Evolutionary conservation across 768 basidiomycete species (phyloP), one percentile per base, ranked within the genome.

Genomic region (Rhodosporidiobolus odoratus): DNA sequence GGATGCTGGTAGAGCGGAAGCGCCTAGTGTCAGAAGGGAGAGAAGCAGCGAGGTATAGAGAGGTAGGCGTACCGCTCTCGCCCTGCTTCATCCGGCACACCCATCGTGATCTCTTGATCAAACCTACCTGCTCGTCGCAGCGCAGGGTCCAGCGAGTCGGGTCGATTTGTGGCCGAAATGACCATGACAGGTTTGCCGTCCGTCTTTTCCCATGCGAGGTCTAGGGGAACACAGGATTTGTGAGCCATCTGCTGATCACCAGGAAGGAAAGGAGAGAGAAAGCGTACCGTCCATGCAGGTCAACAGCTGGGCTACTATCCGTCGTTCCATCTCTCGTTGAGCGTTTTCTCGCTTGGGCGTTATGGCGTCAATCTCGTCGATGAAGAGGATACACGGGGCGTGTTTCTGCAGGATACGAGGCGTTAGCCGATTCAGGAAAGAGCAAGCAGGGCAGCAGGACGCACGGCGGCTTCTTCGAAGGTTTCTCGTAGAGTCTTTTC

Each of bases 321-420:
- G 85, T 54, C 94, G 82, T 77, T 98, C 96, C 96, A 97, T 98
- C 81, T 98, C 96, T 66, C 95, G 84, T 77, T 99, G 96, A 0
- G 96, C 95, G 75, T 90, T 97, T 80, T 99, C 96, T 69, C 96
- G 83, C 81, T 98, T 99, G 0, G 93, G 93, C 0, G 94, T 97
- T 71, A 99, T 94, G 12, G 94, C 92, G 77, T 98, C 94, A 27
- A 98, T 96, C 78, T 98, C 96, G 78, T 99, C 95, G 53, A 99
- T 91, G 81, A 98, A 98, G 15, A 99, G 80, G 2, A 99, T 82
- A 76, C 93, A 96, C 0, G 94, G 96, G 0, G 96, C 93, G 12
- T 90, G 84, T 68, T 89, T 86, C 91, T 94, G 75, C 32, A 23
- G 4, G 35, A 6, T 23, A 30, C 37, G 5, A 54, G 1, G n/a